Percentiles rank a stretch among this genome's conserved stretches.
Evolutionary conservation across 2,329 filamentous ascomycete genomes (phyloP).

Genomic region (Apiospora kogelbergensis): DNA sequence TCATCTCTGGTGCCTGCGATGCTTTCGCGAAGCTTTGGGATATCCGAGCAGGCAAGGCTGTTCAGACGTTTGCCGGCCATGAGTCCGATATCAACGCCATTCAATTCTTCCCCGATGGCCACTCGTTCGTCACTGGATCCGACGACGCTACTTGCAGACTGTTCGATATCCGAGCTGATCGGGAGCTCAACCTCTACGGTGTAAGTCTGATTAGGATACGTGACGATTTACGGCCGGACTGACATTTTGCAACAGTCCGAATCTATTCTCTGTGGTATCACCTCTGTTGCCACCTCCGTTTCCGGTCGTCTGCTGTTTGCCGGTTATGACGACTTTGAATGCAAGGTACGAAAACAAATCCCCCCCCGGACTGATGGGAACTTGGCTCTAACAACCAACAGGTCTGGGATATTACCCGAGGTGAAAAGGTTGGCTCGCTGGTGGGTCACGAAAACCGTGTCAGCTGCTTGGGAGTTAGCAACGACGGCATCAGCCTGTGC

Average conservation of each 20-base stretch:
- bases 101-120: slow-evolving; percentile 98
- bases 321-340: slow-evolving; percentile 98
- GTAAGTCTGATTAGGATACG: slow-evolving; percentile 42
- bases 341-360: slow-evolving; percentile 73
- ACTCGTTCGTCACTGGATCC: slow-evolving; percentile 96
- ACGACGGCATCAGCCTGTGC: slow-evolving; percentile 98
- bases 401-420: slow-evolving; percentile 97
- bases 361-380: not conserved
- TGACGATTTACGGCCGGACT: slow-evolving; percentile 23
- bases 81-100: slow-evolving; percentile 99
- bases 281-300: slow-evolving; percentile 95
- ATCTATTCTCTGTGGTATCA: slow-evolving; percentile 96
- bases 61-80: slow-evolving; percentile 97
- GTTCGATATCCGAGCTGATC: slow-evolving; percentile 95
- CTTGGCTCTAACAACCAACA: slow-evolving; percentile 35
- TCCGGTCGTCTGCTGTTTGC: slow-evolving; percentile 94
- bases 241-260: slow-evolving; percentile 66
- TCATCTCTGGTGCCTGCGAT: slow-evolving; percentile 98
- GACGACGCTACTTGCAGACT: slow-evolving; percentile 96
- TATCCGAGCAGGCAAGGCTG: slow-evolving; percentile 95
- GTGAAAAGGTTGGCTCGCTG: slow-evolving; percentile 94
- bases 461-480: slow-evolving; percentile 97
- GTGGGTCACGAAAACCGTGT: slow-evolving; percentile 98
- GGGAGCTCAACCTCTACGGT: slow-evolving; percentile 69
- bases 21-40: slow-evolving; percentile 99